A percentile compares a stretch with the other conserved stretches of the same genome.
phyloP scores from a whole-genome alignment of 441 rosid species.

The Heliophila coronopifolia region DNA sequence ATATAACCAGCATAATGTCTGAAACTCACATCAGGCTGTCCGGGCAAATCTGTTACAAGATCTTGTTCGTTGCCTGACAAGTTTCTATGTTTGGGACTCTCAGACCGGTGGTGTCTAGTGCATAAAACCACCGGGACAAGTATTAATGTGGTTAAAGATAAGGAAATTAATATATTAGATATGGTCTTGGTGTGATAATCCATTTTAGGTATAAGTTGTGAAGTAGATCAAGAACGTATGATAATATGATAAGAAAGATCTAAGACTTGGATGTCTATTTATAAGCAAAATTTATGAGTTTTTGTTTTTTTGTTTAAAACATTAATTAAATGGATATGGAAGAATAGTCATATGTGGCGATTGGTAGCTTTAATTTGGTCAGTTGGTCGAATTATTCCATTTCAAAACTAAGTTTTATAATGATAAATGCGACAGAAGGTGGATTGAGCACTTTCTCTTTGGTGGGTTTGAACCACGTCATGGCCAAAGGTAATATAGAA shows the following conservation, averaged over 20 bases:
- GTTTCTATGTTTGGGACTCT: slow-evolving; percentile 19
- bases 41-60: slow-evolving; percentile 53
- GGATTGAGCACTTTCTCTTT: slow-evolving; percentile 31
- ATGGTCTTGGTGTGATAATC: slow-evolving; percentile 21
- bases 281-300: slow-evolving; percentile 32
- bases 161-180: background rate
- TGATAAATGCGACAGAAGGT: slow-evolving; percentile 27
- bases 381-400: slow-evolving; percentile 30
- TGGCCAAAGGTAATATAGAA: slow-evolving; percentile 22
- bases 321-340: slow-evolving; percentile 18
- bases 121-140: slow-evolving; percentile 24
- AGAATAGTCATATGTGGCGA: slow-evolving; percentile 36
- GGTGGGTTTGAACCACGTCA: slow-evolving; percentile 30
- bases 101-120: slow-evolving; percentile 28
- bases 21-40: slow-evolving; percentile 53
- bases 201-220: slow-evolving; percentile 12
- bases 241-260: slow-evolving; percentile 22
- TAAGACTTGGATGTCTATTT: slow-evolving; percentile 35
- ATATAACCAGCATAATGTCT: slow-evolving; percentile 64
- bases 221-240: slow-evolving; percentile 16
- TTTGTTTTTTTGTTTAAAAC: slow-evolving; percentile 1
- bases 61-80: slow-evolving; percentile 27
- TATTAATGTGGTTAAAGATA: slow-evolving; percentile 15
- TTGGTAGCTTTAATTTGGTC: slow-evolving; percentile 26
- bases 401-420: slow-evolving; percentile 22